Evolutionary conservation across 148 eudicot species (phyloP).

Genomic region (Rheum nobile): DNA sequence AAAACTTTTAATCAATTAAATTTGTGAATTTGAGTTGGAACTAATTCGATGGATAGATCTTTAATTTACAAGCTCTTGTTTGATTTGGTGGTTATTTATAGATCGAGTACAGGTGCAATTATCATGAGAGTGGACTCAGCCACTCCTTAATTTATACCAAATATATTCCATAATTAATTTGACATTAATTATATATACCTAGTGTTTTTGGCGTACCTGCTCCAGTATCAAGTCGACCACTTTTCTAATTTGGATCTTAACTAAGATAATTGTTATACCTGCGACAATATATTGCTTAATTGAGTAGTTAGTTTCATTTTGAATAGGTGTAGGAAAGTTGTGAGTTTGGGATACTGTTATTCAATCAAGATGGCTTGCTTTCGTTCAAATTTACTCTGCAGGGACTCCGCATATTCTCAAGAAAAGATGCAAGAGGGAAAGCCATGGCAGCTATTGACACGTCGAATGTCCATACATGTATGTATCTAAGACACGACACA

Average conservation of each 20-base stretch:
- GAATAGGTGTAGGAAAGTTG: background rate
- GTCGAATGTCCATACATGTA: too few relatives aligned
- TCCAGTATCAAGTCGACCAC: background rate
- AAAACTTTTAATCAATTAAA: background rate
- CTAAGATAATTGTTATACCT: background rate
- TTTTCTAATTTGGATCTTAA: background rate
- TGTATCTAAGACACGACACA: too few relatives aligned
- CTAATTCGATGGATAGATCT: constrained; percentile 1
- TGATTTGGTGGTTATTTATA: constrained; percentile 12
- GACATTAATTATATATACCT: too few relatives aligned
- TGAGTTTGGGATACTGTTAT: background rate
- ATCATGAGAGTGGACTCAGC: constrained; percentile 18
- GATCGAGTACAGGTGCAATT: constrained; percentile 5
- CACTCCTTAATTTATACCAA: constrained; percentile 27
- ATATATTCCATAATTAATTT: constrained; percentile 17
- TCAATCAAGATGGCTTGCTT: background rate
- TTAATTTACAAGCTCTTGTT: background rate
- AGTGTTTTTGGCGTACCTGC: background rate
- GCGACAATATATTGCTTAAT: background rate
- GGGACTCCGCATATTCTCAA: too few relatives aligned
- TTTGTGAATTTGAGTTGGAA: background rate
- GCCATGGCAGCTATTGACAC: too few relatives aligned
- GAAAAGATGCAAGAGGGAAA: too few relatives aligned
- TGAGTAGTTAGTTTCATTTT: background rate
- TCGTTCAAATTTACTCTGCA: background rate